A percentile compares a stretch with the other conserved stretches of the same genome.
Conservation (phyloP, 306 rosid genomes). For the Inga laurina region DNA sequence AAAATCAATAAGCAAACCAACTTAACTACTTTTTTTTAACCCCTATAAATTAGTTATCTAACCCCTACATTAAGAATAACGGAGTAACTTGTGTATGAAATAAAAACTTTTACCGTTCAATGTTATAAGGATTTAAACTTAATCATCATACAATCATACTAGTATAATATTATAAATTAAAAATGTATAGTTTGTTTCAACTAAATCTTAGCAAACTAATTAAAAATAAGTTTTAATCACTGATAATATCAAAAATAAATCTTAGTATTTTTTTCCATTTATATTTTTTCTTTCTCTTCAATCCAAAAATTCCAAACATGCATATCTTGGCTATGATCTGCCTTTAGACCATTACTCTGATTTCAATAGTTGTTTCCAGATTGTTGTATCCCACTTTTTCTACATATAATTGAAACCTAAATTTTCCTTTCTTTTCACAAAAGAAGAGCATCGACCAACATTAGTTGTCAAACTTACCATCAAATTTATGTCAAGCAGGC, state of each 20-base stretch:
- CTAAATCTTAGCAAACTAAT: background rate
- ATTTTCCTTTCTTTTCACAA: background rate
- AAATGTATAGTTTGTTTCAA: background rate
- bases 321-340: background rate
- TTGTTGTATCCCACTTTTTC: background rate
- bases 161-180: background rate
- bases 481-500: background rate
- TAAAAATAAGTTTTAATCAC: background rate
- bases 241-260: background rate
- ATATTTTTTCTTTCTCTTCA: background rate
- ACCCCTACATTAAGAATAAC: too few relatives aligned
- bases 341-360: background rate
- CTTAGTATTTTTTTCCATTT: background rate
- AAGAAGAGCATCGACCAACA: background rate
- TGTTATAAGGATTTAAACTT: background rate
- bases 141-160: background rate
- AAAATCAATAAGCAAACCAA: too few relatives aligned
- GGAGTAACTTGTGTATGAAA: too few relatives aligned
- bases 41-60: too few relatives aligned
- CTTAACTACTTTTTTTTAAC: too few relatives aligned
- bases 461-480: background rate
- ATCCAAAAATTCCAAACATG: background rate
- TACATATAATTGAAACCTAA: background rate
- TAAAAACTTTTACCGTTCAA: background rate
- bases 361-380: conserved; percentile 13